Base-by-base conservation (phyloP, 768 basidiomycete species). In the Boletus vermiculosoides region DNA sequence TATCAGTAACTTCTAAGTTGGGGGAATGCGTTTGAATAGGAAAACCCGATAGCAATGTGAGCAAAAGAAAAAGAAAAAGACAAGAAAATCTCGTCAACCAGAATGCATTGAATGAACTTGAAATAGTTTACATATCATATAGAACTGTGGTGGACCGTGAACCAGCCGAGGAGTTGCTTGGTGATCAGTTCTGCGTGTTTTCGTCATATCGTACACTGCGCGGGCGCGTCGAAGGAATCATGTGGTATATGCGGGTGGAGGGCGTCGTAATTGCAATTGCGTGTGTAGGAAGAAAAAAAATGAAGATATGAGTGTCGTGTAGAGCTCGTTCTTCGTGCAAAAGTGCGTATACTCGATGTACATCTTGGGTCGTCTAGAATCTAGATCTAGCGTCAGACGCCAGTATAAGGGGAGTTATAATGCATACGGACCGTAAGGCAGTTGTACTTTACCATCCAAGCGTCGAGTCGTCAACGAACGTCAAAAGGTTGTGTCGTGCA, bases 191-290 rank as follows among this genome's bases (percentile, higher is more conserved):
- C 9, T 48, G 44, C 18, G n/a, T 47, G 44, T 46, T 45, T 39
- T 57, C 46, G 20, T 46, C 46, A 30, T 69, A 59, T 71, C 42
- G 52, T 70, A 70, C 67, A 70, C 22, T 31, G 57, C 60, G 57
- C 55, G 62, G 42, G 56, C 60, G 59, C 57, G 48, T 62, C 34
- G 4, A 56, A 34, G 36, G 39, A 13, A 52, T 34, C 48, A 28
- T 58, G 39, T 37, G 34, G 22, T 48, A 48, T 63, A 34, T 46
- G 49, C 5, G 13, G 5, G 28, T 56, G 11, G 16, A 28, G n/a
- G 39, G 23, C 6, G 15, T 61, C 18, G 41, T 18, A 8, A 3
- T 42, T 30, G 45, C 13, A 40, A 46, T 51, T 25, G 39, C 3
- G 23, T 33, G 40, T 42, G 37, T 44, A n/a, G 10, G 25, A 2